phyloP scores from a whole-genome alignment of 1,139 yeast species.

The Keqinozyma sinolaborantium region DNA sequence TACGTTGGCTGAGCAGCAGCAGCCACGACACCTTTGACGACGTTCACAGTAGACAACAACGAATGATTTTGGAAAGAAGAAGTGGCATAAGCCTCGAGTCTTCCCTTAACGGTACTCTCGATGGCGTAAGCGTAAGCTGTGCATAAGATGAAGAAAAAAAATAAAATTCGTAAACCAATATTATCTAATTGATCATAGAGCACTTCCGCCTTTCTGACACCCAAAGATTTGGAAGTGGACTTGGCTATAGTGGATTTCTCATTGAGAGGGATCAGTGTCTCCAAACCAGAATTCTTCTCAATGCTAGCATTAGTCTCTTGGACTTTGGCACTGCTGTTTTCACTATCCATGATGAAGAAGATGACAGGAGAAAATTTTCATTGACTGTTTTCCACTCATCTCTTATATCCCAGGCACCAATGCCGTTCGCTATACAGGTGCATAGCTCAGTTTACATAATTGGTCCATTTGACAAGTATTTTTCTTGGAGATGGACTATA shows the following conservation, averaged over 20 bases:
- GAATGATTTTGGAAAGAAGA: constrained; percentile 56
- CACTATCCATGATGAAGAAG: too few relatives aligned
- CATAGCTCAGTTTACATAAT: too few relatives aligned
- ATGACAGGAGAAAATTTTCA: too few relatives aligned
- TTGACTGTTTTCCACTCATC: too few relatives aligned
- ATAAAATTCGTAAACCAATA: constrained; percentile 22
- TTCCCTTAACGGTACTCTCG: constrained; percentile 51
- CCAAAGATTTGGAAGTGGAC: constrained; percentile 26
- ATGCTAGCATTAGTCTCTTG: too few relatives aligned
- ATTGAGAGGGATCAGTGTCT: too few relatives aligned
- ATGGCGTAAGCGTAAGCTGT: constrained; percentile 68
- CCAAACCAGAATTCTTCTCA: too few relatives aligned
- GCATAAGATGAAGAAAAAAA: constrained; percentile 51
- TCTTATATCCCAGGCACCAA: too few relatives aligned
- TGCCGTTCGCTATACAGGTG: too few relatives aligned
- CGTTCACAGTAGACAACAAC: constrained; percentile 60
- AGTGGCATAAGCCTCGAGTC: constrained; percentile 54
- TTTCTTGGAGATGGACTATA: too few relatives aligned
- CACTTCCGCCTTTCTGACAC: constrained; percentile 40
- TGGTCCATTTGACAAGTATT: too few relatives aligned
- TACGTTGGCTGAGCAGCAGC: constrained; percentile 71
- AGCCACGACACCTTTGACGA: constrained; percentile 59
- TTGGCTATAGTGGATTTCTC: constrained; percentile 8
- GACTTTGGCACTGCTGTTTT: too few relatives aligned
- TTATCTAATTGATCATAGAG: constrained; percentile 29